Base-by-base conservation (phyloP, 169 alveolate species). In the Sarcocystis neurona region DNA sequence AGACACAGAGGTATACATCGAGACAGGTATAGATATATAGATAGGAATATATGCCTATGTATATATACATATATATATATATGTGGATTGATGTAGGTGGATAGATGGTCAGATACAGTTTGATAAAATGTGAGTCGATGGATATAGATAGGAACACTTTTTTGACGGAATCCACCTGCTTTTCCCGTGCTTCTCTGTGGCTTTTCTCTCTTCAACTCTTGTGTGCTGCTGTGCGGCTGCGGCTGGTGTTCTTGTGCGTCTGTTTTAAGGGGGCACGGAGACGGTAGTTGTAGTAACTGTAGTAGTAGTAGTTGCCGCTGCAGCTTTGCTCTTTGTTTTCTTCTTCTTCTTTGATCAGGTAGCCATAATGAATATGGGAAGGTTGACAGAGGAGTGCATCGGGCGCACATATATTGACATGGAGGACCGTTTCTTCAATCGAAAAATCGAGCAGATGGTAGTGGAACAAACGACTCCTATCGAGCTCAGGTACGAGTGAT, bases 401-500 rank as follows among this genome's bases (percentile, higher is more conserved):
- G 98, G 98, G 18, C 93, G 95, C 63, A 96, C 98, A 1, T 93
- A 92, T 77, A 93, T 96, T 34, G 98, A 96, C 90, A 91, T 97
- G 87, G 98, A 96, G 50, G 98, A 96, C 85, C 94, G 98, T 8
- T 96, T 94, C 89, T 95, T 95, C 89, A 94, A 94, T 84, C 94
- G 94, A n/a, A 91, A 92, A 84, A 85, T 95, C 78, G 94, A 93
- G 53, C 95, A 95, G 74, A 90, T 96, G 92, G 91, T 96, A 91
- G 92, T 89, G 63, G 95, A 94, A 41, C 97, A 89, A 20, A 39
- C 66, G n/a, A 94, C 94, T 47, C 97, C 97, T 1, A 94, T 95
- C 5, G 97, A 95, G 88, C 91, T 94, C 84, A 88, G 94, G 90
- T 93, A 70, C 66, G 27, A 2, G 20, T 18, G 34, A n/a, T 20